Percentiles rank a stretch among this genome's conserved stretches.
These are phyloP conservation scores for Leccinum sublutescens DNA, from an alignment of 768 basidiomycete genomes.

Conservation along the genomic window DNA sequence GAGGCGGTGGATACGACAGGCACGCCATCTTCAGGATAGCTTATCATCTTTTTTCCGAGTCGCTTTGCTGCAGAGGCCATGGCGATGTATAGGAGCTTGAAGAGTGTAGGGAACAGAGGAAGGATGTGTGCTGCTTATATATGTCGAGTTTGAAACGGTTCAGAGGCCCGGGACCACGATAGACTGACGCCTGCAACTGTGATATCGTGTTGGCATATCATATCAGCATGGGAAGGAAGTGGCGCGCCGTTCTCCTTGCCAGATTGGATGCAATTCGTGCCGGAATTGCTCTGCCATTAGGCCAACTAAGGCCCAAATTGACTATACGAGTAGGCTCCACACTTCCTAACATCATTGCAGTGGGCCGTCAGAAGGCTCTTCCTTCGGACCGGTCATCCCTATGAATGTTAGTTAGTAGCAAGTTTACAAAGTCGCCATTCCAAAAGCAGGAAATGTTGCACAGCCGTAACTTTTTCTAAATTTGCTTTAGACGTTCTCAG, in stretches of 20 bases:
- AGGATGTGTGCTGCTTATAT: constrained; percentile 1
- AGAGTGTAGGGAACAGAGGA: neutral
- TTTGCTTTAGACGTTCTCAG: neutral
- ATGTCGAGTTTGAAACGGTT: neutral
- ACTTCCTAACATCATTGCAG: neutral
- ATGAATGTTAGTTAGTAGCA: neutral
- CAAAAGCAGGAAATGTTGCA: neutral
- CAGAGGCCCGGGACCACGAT: neutral
- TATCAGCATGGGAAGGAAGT: constrained; percentile 18
- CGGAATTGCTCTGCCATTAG: neutral
- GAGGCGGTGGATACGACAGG: constrained; percentile 59
- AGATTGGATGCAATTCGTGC: neutral
- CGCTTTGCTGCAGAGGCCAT: constrained; percentile 46
- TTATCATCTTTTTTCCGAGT: constrained; percentile 56
- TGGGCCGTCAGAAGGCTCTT: neutral
- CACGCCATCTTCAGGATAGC: constrained; percentile 56
- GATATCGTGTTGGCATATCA: neutral
- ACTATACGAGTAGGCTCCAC: neutral
- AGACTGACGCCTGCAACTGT: neutral
- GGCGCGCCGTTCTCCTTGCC: constrained; percentile 16
- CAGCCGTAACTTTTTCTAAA: neutral
- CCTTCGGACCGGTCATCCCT: neutral
- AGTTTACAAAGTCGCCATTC: neutral
- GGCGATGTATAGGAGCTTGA: neutral
- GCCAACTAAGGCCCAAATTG: neutral